A percentile compares a stretch with the other conserved stretches of the same genome.
phyloP scores from a whole-genome alignment of 305 asterid species.

The Fraxinus baroniana region DNA sequence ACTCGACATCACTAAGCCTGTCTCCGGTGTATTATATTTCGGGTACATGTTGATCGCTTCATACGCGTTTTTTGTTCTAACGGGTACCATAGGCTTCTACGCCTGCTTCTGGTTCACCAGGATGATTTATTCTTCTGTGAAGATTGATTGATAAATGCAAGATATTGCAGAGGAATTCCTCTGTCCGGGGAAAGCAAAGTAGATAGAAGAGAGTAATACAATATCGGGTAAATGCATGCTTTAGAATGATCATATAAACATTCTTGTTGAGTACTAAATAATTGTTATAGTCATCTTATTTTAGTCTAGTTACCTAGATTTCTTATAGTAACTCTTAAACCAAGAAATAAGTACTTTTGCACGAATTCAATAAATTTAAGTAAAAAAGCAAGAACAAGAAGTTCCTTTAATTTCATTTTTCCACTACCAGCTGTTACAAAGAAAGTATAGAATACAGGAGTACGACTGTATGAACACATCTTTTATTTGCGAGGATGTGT shows the following conservation, averaged over 20 bases:
- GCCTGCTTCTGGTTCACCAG: slow-evolving; percentile 74
- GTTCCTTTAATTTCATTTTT: background rate
- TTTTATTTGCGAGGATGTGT: slow-evolving; percentile 39
- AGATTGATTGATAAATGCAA: slow-evolving; percentile 49
- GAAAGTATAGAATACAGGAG: background rate
- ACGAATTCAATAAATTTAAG: no score
- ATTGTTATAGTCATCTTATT: slow-evolving; percentile 14
- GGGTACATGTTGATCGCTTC: slow-evolving; percentile 76
- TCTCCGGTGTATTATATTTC: slow-evolving; percentile 61
- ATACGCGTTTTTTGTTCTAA: slow-evolving; percentile 57
- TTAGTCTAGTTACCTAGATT: background rate
- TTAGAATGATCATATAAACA: slow-evolving; percentile 3
- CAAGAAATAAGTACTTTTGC: no score
- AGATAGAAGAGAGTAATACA: slow-evolving; percentile 8
- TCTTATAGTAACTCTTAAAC: background rate
- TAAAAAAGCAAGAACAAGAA: background rate
- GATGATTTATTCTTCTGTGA: slow-evolving; percentile 70
- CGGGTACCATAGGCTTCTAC: slow-evolving; percentile 70
- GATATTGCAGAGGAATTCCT: background rate
- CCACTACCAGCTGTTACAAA: background rate
- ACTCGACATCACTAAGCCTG: slow-evolving; percentile 66
- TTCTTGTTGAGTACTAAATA: background rate
- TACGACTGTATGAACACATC: no score
- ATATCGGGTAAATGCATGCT: slow-evolving; percentile 12
- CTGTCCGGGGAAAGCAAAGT: background rate